Evolutionary conservation across 331 rosid species (phyloP), one percentile per base, ranked within the genome.

Genomic region (Arachis monticola): DNA sequence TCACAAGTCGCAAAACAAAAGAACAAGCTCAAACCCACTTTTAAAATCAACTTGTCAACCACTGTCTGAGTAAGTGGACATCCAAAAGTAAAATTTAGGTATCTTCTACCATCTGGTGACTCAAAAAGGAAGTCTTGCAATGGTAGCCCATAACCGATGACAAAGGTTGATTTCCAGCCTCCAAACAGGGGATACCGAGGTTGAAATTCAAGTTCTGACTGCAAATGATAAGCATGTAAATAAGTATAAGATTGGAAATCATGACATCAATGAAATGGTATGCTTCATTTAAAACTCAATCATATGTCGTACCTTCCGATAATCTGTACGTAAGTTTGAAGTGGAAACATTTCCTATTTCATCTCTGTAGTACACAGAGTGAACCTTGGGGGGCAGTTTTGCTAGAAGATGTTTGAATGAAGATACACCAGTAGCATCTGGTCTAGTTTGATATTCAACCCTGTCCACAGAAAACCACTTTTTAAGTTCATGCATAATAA

Each of bases 131-230:
- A 92, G 82, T 95, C 99, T 85, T 92, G 87, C 92, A 95, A 55
- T 11, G 99, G 97, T 67, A 95, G 78, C 62, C 90, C 99, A 75
- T 95, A 95, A 51, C 99, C 97, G 59, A 95, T 85, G 67, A 90
- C 75, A 83, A 95, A 95, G 48, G 97, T 88, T 77, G 97, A 78
- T 87, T 90, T 92, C 99, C 99, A 95, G 60, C 99, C 99, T 72
- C 99, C 99, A 85, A 95, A 95, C 55, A 95, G 83, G 78, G 99
- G 99, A 87, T 92, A 95, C 13, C 97, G 83, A 57, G 99, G 99
- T 79, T 95, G 97, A 87, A 95, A 60, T 84, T 92, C 96, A 78
- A 95, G 99, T 72, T 90, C 99, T 61, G 99, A 92, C 99, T 95
- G 97, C 80, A 80, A 81, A 59, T 56, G 32, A 78, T 11, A 77